A percentile compares a stretch with the other conserved stretches of the same genome.
Evolutionary conservation across 495 filamentous ascomycete genomes (phyloP).

Genomic region (Thermochaetoides thermophila): DNA sequence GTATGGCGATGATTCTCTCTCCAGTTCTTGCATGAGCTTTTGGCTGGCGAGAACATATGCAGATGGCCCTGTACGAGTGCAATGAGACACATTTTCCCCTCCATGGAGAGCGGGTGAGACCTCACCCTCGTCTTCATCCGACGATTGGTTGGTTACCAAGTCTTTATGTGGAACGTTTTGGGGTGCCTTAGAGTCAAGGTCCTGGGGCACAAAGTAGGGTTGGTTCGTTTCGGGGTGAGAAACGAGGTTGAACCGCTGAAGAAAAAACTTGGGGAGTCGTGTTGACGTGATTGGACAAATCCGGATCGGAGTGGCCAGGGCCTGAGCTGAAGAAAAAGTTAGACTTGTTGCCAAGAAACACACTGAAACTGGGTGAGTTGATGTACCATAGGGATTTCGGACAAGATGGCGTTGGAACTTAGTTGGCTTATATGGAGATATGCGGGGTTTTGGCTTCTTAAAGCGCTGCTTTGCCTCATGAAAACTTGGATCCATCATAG

Average conservation of each 20-base stretch:
- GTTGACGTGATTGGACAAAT: slow-evolving; percentile 41
- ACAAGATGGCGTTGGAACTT: slow-evolving; percentile 37
- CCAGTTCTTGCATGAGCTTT: slow-evolving; percentile 5
- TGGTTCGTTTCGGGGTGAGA: slow-evolving; percentile 38
- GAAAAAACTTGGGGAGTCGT: slow-evolving; percentile 46
- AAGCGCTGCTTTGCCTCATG: slow-evolving; percentile 21
- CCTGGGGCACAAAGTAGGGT: slow-evolving; percentile 46
- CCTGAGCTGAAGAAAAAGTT: slow-evolving; percentile 27
- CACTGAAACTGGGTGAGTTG: slow-evolving; percentile 3
- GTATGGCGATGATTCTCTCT: neutral
- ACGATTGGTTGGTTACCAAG: neutral
- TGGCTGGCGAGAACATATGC: slow-evolving; percentile 7
- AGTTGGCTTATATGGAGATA: slow-evolving; percentile 15
- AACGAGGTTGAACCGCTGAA: slow-evolving; percentile 46
- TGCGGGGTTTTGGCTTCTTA: slow-evolving; percentile 12
- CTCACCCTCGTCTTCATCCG: neutral
- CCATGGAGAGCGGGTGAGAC: too few relatives aligned
- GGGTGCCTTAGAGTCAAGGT: slow-evolving; percentile 19
- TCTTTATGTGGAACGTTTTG: too few relatives aligned
- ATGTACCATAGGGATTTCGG: slow-evolving; percentile 46
- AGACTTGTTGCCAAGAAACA: slow-evolving; percentile 2
- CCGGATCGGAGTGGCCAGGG: slow-evolving; percentile 52
- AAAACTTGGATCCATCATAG: slow-evolving; percentile 35
- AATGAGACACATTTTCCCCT: too few relatives aligned
- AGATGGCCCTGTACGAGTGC: slow-evolving; percentile 5